These are phyloP conservation scores for Aquilaria agallochum DNA, from an alignment of 441 rosid species.

Conservation along the genomic window DNA sequence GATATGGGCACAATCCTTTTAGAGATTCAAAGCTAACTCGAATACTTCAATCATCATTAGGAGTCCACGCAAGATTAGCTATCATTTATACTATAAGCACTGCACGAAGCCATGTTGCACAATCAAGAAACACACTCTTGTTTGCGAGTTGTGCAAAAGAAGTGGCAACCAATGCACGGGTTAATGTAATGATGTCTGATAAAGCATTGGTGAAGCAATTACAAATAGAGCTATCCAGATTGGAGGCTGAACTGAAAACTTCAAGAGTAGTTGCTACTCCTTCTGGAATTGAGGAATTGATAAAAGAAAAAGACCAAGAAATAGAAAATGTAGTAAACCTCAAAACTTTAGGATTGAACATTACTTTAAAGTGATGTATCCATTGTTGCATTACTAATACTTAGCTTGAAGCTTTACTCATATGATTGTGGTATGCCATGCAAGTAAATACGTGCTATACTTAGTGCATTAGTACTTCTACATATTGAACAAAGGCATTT, in stretches of 20 bases:
- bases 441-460: too few species aligned
- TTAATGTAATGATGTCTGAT: conserved; percentile 71
- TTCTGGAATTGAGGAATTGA: conserved; percentile 36
- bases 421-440: too few species aligned
- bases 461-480: too few species aligned
- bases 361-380: too few species aligned
- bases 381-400: too few species aligned
- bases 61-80: conserved; percentile 74
- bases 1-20: conserved; percentile 68
- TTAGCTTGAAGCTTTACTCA: too few species aligned
- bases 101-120: conserved; percentile 69
- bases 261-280: conserved; percentile 31
- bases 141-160: conserved; percentile 89
- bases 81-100: conserved; percentile 79
- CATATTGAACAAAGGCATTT: too few species aligned
- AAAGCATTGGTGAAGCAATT: conserved; percentile 75
- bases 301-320: conserved; percentile 60
- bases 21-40: conserved; percentile 81
- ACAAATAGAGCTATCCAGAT: conserved; percentile 68
- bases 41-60: conserved; percentile 65
- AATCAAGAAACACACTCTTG: conserved; percentile 76
- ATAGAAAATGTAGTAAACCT: conserved; percentile 46
- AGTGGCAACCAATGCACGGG: conserved; percentile 73
- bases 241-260: conserved; percentile 58
- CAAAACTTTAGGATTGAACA: too few species aligned